phyloP scores from a whole-genome alignment of 129 eudicot species.

The Solidago caesia region DNA sequence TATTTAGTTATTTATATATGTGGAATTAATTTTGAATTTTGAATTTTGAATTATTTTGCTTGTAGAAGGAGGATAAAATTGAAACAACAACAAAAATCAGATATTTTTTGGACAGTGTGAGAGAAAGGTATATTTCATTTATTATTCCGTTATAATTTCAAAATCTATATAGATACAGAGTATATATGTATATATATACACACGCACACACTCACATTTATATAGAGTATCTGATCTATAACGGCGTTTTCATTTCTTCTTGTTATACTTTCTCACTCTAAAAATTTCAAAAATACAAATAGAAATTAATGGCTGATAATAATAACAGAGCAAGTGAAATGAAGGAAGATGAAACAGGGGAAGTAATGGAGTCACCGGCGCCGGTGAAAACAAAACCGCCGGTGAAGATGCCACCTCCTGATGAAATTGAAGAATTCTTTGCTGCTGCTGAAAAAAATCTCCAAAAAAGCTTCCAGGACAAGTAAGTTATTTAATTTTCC shows the following conservation, averaged over 20 bases:
- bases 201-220: too few relatives aligned
- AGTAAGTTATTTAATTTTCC: constrained; percentile 33
- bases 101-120: constrained; percentile 29
- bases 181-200: too few relatives aligned
- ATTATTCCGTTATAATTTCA: constrained; percentile 18
- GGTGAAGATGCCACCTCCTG: constrained; percentile 63
- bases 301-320: constrained; percentile 11
- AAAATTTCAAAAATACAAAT: background rate
- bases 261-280: constrained; percentile 8
- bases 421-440: constrained; percentile 79
- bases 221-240: constrained; percentile 25
- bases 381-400: constrained; percentile 31
- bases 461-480: constrained; percentile 55
- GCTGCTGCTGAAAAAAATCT: constrained; percentile 59
- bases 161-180: constrained; percentile 10
- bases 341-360: constrained; percentile 34
- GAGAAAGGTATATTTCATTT: constrained; percentile 41
- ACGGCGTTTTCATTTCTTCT: constrained; percentile 27
- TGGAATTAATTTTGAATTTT: constrained; percentile 23
- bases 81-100: constrained; percentile 31
- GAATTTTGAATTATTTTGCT: constrained; percentile 22
- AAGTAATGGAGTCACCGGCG: constrained; percentile 26
- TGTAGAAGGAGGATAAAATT: constrained; percentile 37
- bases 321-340: constrained; percentile 41
- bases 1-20: background rate